Evolutionary conservation across 2,329 filamentous ascomycete genomes (phyloP), one percentile per base, ranked within the genome.

Genomic region (Colletotrichum sp.): DNA sequence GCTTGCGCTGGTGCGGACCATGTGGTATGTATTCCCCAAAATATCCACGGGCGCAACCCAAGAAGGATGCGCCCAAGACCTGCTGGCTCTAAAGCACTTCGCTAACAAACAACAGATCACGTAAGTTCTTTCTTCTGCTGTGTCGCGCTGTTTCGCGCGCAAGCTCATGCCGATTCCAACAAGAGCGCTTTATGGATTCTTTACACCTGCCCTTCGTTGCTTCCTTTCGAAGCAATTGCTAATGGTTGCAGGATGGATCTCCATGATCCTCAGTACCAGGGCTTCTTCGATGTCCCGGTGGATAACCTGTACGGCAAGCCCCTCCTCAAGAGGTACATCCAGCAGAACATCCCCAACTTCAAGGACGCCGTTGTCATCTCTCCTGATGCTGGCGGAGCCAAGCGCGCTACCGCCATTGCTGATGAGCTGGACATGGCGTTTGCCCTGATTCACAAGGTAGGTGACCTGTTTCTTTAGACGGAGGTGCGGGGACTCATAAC

Each of bases 251-350:
- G 77, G 76, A 98, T 99, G 95, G 97, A 99, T 83, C 90, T 99
- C 69, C 95, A 97, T 84, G 96, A 98, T 84, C 95, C 95, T 57
- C 96, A 99, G 86, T 99, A 99, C 83, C 97, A 99, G 86, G 97
- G 97, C 70, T 99, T 98, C 89, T 99, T 99, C 83, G 96, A 99
- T 83, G 98, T 99, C 75, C 97, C 97, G 4, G 97, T 99, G 72
- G 97, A 99, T 87, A 99, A 99, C 84, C 90, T 99, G 21, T 99
- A 99, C 86, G 96, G 93, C 72, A 93, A 95, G 80, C 93, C 94
- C 66, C 87, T 96, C 67, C 88, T 94, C 70, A 92, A 93, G 82
- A 90, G 90, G 77, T 94, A 93, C 82, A 93, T 94, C 80, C 93
- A 96, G 83, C 93, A 94, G 82, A 92, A 95, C 81, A 97, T 98